Evolutionary conservation across 495 filamentous ascomycete genomes (phyloP).

Genomic region (Mytilinidion resinicola): DNA sequence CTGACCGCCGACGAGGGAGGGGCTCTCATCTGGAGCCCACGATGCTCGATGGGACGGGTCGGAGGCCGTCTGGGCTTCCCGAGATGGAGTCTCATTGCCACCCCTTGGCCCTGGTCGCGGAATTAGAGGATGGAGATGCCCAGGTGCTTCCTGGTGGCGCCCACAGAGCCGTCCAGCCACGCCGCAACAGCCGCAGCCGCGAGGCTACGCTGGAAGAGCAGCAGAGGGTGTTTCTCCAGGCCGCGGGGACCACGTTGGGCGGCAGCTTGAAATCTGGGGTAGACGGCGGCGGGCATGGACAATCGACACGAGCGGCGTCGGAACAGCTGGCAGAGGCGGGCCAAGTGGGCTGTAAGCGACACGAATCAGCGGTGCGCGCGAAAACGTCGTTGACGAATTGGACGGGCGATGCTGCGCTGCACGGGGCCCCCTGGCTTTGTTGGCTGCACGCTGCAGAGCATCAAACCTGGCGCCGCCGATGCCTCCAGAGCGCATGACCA

Average conservation of each 20-base stretch:
- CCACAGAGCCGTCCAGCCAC: constrained; percentile 16
- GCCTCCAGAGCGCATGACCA: too few relatives aligned
- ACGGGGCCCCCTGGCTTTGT: too few relatives aligned
- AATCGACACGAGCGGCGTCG: constrained; percentile 21
- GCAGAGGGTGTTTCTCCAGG: background rate
- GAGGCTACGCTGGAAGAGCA: background rate
- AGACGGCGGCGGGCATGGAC: constrained; percentile 9
- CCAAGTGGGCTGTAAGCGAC: too few relatives aligned
- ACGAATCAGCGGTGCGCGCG: too few relatives aligned
- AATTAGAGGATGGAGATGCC: constrained; percentile 13
- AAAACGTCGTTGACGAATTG: too few relatives aligned
- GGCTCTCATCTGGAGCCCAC: constrained; percentile 1
- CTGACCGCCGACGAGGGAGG: background rate
- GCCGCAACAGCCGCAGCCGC: background rate
- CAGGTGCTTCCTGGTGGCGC: constrained; percentile 9
- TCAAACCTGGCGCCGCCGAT: too few relatives aligned
- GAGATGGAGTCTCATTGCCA: constrained; percentile 27
- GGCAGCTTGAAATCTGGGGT: background rate
- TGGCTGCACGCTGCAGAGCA: too few relatives aligned
- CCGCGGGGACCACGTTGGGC: background rate
- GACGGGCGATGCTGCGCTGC: too few relatives aligned
- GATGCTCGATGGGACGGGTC: constrained; percentile 21
- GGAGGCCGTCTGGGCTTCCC: constrained; percentile 27
- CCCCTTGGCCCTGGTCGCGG: constrained; percentile 17
- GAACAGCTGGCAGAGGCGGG: constrained; percentile 19